These are phyloP conservation scores for Botrytis fragariae DNA, from an alignment of 2,329 filamentous ascomycete genomes.

Conservation along the genomic window DNA sequence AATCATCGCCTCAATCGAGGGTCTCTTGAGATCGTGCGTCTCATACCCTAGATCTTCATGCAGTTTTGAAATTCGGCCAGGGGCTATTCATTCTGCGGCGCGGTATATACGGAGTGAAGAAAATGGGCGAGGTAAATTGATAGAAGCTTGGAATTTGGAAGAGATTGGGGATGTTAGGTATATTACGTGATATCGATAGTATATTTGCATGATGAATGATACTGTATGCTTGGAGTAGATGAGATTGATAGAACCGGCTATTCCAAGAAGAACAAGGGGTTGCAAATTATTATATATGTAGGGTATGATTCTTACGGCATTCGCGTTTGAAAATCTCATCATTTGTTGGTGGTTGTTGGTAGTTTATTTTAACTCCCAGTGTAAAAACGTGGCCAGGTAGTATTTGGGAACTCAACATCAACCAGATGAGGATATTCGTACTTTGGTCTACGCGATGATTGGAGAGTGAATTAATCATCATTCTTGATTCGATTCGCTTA, in stretches of 20 bases:
- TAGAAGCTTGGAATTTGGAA: not conserved
- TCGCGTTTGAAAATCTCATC: not conserved
- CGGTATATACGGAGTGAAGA: not conserved
- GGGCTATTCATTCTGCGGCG: not conserved
- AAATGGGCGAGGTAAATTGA: not conserved
- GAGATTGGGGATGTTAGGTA: not conserved
- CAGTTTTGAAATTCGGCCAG: not conserved
- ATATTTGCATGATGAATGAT: not conserved
- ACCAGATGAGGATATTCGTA: not conserved
- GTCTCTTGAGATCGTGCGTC: not conserved
- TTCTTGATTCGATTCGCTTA: not conserved
- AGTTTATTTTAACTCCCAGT: not conserved
- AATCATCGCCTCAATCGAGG: not conserved
- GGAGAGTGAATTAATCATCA: not conserved
- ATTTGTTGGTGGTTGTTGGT: too few relatives aligned
- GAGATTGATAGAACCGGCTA: not conserved
- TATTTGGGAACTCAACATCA: not conserved
- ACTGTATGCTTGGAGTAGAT: not conserved
- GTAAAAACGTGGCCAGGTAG: not conserved
- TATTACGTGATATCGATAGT: not conserved
- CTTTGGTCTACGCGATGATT: not conserved
- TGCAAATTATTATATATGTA: not conserved
- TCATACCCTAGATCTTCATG: not conserved
- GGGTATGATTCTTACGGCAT: not conserved
- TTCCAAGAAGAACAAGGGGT: not conserved